phyloP scores from a whole-genome alignment of 441 rosid species.

The Pelargonium fulgidum region DNA sequence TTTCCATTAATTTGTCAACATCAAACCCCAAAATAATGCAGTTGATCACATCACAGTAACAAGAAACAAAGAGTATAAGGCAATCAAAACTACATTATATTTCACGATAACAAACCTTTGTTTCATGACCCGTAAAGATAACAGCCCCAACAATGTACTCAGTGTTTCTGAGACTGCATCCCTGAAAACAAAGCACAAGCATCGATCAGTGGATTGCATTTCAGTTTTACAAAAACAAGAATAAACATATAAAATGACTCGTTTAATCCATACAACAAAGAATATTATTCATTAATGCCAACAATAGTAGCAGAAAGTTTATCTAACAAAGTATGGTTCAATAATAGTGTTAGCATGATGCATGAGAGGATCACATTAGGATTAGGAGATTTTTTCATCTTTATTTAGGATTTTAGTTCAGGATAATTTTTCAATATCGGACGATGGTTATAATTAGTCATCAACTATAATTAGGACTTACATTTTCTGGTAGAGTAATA shows the following conservation, averaged over 20 bases:
- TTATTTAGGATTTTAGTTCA: too few relatives aligned
- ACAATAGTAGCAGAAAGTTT: neutral
- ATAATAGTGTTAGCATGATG: neutral
- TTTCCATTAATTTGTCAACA: neutral
- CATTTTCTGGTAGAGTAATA: too few relatives aligned
- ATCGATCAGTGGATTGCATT: constrained; percentile 17
- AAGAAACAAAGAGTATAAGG: neutral
- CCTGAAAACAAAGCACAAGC: constrained; percentile 44
- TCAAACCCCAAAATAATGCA: neutral
- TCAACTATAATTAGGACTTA: too few relatives aligned
- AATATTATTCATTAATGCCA: neutral
- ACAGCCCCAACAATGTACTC: constrained; percentile 77
- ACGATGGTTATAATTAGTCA: too few relatives aligned
- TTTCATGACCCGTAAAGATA: constrained; percentile 85
- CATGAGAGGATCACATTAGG: neutral
- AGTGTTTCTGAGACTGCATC: constrained; percentile 98
- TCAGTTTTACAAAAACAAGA: constrained; percentile 3
- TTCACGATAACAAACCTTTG: constrained; percentile 58
- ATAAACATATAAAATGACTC: neutral
- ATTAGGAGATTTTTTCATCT: too few relatives aligned
- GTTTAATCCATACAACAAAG: constrained; percentile 1
- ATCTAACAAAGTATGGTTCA: neutral
- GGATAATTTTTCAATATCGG: too few relatives aligned
- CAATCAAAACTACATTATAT: too few relatives aligned
- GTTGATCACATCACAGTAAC: constrained; percentile 5